Conservation (phyloP, 2,329 filamentous ascomycete species). For the Elsinoe fawcettii region DNA sequence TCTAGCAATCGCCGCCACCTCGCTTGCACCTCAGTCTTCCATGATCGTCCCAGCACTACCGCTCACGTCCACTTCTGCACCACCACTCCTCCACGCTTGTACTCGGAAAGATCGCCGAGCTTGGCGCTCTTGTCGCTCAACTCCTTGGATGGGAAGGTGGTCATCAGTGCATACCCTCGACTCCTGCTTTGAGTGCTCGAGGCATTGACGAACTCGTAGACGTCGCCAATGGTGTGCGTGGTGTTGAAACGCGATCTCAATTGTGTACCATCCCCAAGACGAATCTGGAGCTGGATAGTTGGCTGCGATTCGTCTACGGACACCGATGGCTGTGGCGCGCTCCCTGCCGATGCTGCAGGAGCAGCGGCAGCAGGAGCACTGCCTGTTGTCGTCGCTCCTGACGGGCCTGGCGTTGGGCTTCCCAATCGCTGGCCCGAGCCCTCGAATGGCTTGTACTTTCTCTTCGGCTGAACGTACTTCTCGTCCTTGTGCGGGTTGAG, state of each 20-base stretch:
- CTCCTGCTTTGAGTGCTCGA: slow-evolving; percentile 50
- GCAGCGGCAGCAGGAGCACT: slow-evolving; percentile 27
- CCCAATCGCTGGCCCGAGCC: slow-evolving; percentile 67
- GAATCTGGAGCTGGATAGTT: slow-evolving; percentile 63
- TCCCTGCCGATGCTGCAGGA: slow-evolving; percentile 26
- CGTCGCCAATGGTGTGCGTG: slow-evolving; percentile 65
- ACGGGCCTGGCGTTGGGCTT: slow-evolving; percentile 62
- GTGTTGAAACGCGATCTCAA: slow-evolving; percentile 77
- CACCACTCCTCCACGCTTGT: slow-evolving; percentile 47
- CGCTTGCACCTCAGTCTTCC: neutral
- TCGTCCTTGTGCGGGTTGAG: slow-evolving; percentile 66
- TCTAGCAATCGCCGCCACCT: neutral
- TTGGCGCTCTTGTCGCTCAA: slow-evolving; percentile 56
- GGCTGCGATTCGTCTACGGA: slow-evolving; percentile 60
- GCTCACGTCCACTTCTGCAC: slow-evolving; percentile 47
- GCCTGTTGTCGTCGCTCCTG: slow-evolving; percentile 26
- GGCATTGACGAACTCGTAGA: slow-evolving; percentile 67
- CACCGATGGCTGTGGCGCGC: slow-evolving; percentile 31
- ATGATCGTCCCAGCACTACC: neutral
- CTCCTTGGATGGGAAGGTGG: slow-evolving; percentile 77
- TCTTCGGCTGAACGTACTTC: slow-evolving; percentile 64
- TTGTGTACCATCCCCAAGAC: slow-evolving; percentile 68
- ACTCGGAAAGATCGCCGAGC: slow-evolving; percentile 41
- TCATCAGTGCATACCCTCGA: slow-evolving; percentile 67
- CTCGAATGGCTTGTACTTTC: slow-evolving; percentile 66